phyloP scores from a whole-genome alignment of 768 basidiomycete species.

The Fomitopsis serialis region DNA sequence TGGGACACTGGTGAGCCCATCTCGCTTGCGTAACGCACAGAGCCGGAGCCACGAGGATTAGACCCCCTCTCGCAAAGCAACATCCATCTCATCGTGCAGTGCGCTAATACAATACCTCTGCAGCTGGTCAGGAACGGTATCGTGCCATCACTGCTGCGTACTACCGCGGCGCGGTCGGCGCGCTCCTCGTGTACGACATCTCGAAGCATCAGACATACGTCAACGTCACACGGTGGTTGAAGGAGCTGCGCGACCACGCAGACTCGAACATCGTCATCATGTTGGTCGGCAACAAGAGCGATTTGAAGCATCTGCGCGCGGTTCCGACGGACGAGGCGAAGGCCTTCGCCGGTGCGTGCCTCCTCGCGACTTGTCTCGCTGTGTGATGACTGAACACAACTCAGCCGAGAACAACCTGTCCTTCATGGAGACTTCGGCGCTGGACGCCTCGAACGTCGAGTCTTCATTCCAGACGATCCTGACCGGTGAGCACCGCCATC shows the following conservation, averaged over 20 bases:
- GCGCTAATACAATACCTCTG: background rate
- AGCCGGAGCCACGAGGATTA: background rate
- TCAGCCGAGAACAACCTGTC: constrained; percentile 86
- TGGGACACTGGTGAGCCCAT: constrained; percentile 89
- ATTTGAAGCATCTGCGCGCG: constrained; percentile 95
- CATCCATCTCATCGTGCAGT: background rate
- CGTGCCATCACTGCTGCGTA: constrained; percentile 99
- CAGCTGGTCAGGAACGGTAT: constrained; percentile 96
- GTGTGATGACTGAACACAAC: background rate
- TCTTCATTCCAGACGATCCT: constrained; percentile 95
- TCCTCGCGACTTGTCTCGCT: background rate
- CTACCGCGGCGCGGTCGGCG: constrained; percentile 95
- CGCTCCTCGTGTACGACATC: constrained; percentile 91
- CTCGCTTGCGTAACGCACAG: background rate
- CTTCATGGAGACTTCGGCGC: constrained; percentile 98
- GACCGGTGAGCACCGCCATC: constrained; percentile 59
- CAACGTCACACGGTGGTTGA: constrained; percentile 91
- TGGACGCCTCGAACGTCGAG: constrained; percentile 99
- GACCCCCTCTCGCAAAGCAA: background rate
- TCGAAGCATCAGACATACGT: constrained; percentile 92
- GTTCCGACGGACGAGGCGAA: constrained; percentile 98
- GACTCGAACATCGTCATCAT: constrained; percentile 41
- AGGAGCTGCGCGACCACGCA: constrained; percentile 94
- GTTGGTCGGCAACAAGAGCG: constrained; percentile 48
- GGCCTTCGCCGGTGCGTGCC: constrained; percentile 70